Evolutionary conservation across 1,284 basidiomycete species (phyloP).

Genomic region (Trametes polyzona): DNA sequence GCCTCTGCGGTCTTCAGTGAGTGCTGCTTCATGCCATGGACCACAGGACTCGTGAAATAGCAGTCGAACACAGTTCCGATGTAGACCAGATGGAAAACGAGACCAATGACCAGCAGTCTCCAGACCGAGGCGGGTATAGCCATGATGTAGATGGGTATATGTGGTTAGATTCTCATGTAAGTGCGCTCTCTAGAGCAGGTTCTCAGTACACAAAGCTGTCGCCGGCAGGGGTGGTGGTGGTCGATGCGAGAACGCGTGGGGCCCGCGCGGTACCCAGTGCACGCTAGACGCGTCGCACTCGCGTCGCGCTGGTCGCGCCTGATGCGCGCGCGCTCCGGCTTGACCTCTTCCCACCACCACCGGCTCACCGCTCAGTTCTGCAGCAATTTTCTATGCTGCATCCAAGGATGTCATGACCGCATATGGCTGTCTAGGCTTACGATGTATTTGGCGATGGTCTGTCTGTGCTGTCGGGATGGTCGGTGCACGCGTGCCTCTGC

Average conservation of each 20-base stretch:
- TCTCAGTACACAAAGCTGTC: not conserved
- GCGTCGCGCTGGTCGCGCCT: not conserved
- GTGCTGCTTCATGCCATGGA: constrained; percentile 71
- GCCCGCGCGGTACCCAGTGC: not conserved
- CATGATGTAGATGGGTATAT: constrained; percentile 3
- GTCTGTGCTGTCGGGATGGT: not conserved
- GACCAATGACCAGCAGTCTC: constrained; percentile 62
- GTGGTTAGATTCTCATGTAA: constrained; percentile 12
- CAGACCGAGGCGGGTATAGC: constrained; percentile 19
- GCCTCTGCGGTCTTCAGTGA: constrained; percentile 53
- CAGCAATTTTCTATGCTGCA: too few relatives aligned
- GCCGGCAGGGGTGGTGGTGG: too few relatives aligned
- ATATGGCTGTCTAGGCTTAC: too few relatives aligned
- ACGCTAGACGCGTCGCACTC: not conserved
- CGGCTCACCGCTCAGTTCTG: not conserved
- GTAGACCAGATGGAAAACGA: constrained; percentile 77
- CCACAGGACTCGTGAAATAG: constrained; percentile 85
- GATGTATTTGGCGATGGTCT: too few relatives aligned
- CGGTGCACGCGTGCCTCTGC: not conserved
- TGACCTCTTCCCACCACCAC: not conserved
- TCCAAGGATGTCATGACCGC: too few relatives aligned
- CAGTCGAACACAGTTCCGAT: constrained; percentile 86
- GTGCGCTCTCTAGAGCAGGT: not conserved
- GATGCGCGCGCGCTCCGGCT: not conserved
- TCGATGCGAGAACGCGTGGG: too few relatives aligned